These are phyloP conservation scores for Septoria petroselini DNA, from an alignment of 2,329 filamentous ascomycete genomes.

Conservation along the genomic window DNA sequence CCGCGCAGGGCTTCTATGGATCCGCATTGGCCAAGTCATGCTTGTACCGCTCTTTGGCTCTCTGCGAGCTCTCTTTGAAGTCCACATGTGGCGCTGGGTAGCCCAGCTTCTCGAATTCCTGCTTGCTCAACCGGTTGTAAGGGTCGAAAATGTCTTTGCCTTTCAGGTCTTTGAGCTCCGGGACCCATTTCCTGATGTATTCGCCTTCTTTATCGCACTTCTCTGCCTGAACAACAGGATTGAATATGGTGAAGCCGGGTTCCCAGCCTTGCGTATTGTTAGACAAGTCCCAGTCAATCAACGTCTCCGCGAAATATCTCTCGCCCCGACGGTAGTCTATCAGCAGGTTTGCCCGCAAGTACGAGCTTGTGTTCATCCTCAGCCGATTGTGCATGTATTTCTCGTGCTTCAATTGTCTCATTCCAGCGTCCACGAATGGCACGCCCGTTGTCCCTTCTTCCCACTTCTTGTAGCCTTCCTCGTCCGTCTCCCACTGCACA, in stretches of 20 bases:
- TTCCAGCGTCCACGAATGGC: conserved; percentile 52
- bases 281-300: conserved; percentile 49
- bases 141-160: conserved; percentile 52
- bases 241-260: conserved; percentile 51
- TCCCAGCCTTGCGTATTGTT: conserved; percentile 55
- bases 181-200: conserved; percentile 81
- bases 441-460: conserved; percentile 48
- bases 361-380: conserved; percentile 51
- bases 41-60: conserved; percentile 37
- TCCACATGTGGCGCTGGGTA: conserved; percentile 49
- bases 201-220: conserved; percentile 73
- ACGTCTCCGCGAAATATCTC: conserved; percentile 51
- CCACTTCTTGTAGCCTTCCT: conserved; percentile 51
- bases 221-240: conserved; percentile 75
- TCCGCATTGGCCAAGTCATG: conserved; percentile 18
- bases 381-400: conserved; percentile 54
- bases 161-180: conserved; percentile 60
- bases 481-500: conserved; percentile 51
- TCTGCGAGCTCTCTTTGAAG: conserved; percentile 44
- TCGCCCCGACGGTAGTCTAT: conserved; percentile 52
- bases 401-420: conserved; percentile 50
- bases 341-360: conserved; percentile 50
- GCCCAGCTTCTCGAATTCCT: conserved; percentile 50
- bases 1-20: conserved; percentile 1
- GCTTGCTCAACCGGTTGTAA: conserved; percentile 43